A percentile compares a stretch with the other conserved stretches of the same genome.
These are phyloP conservation scores for Cupressus sempervirens DNA, from an alignment of 75 land plant species.

Conservation along the genomic window DNA sequence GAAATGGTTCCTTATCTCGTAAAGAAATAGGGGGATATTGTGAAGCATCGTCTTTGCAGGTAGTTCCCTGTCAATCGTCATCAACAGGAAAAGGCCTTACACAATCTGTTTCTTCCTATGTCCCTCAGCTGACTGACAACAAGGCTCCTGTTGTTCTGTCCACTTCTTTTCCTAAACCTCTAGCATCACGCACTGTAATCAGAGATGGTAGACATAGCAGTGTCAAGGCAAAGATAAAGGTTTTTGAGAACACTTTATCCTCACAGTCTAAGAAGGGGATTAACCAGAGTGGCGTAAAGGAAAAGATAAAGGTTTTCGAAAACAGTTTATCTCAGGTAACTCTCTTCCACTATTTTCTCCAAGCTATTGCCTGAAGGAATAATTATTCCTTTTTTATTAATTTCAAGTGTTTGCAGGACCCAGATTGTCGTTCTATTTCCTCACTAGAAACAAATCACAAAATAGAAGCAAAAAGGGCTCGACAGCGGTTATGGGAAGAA, in stretches of 20 bases:
- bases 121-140: not conserved
- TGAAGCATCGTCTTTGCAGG: not conserved
- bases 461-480: conserved; percentile 5
- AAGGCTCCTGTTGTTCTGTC: not conserved
- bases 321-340: conserved; percentile 1
- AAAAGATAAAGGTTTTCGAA: conserved; percentile 11
- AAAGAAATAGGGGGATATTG: not conserved
- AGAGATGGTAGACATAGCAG: not conserved
- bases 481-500: conserved; percentile 9
- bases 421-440: not conserved
- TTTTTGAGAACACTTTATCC: not conserved
- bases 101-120: not conserved
- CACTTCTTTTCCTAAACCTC: not conserved
- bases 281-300: not conserved
- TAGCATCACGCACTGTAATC: not conserved
- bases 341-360: not conserved
- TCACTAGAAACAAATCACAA: conserved; percentile 3
- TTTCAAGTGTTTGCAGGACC: conserved; percentile 5
- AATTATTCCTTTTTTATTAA: not conserved
- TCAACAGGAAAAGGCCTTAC: not conserved
- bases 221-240: conserved; percentile 12
- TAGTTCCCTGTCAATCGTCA: not conserved
- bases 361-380: not conserved
- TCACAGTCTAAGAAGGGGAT: conserved; percentile 1
- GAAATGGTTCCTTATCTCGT: not conserved